Percentiles rank a stretch among this genome's conserved stretches.
Evolutionary conservation across 75 land plant species (phyloP).

Genomic region (Pinus albicaulis): DNA sequence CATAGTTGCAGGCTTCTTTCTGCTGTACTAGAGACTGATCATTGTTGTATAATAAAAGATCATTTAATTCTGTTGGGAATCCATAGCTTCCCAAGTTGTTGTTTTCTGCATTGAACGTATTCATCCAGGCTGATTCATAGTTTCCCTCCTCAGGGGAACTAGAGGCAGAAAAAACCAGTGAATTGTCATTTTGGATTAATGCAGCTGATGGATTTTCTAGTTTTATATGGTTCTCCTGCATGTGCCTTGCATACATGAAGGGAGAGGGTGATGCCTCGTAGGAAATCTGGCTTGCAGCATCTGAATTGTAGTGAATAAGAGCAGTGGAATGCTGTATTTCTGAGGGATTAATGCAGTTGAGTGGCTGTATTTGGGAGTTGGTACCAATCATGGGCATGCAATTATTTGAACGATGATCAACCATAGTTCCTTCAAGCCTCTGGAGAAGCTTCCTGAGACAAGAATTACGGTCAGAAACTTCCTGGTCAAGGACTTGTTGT

Average conservation of each 20-base stretch:
- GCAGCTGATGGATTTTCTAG: background rate
- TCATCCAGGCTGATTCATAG: constrained; percentile 1
- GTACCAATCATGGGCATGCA: background rate
- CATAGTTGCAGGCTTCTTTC: background rate
- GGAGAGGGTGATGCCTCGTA: background rate
- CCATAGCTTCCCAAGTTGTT: background rate
- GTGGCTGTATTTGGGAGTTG: constrained; percentile 1
- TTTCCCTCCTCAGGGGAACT: constrained; percentile 3
- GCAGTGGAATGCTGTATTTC: background rate
- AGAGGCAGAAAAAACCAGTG: constrained; percentile 6
- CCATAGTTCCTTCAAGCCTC: background rate
- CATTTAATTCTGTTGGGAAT: background rate
- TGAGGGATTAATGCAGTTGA: background rate
- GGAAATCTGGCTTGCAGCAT: too few relatives aligned
- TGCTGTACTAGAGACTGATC: background rate
- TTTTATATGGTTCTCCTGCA: background rate
- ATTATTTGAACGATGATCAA: constrained; percentile 8
- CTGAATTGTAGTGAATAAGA: too few relatives aligned
- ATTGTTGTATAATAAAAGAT: background rate
- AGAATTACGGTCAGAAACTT: background rate
- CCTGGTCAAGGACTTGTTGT: constrained; percentile 8
- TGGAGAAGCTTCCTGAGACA: constrained; percentile 6
- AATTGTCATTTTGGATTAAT: background rate
- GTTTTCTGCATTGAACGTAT: background rate
- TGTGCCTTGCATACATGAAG: background rate